These are phyloP conservation scores for Austroboletus olivaceoglutinosus DNA, from an alignment of 1,284 basidiomycete species.

Conservation along the genomic window DNA sequence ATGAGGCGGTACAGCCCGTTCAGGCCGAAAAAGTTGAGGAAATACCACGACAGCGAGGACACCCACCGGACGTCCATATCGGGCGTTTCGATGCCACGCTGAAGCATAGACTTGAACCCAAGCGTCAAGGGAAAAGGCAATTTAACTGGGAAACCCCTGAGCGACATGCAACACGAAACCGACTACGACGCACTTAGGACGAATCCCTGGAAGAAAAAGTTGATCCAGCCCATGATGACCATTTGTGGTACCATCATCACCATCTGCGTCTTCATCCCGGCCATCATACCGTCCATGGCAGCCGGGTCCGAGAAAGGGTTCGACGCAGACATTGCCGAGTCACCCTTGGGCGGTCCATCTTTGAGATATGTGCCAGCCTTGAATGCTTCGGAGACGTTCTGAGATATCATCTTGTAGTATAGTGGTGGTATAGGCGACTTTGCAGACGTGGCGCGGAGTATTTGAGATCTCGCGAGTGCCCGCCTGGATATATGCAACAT, in stretches of 20 bases:
- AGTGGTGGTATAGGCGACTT: conserved; percentile 77
- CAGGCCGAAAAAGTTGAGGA: conserved; percentile 97
- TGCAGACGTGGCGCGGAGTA: conserved; percentile 77
- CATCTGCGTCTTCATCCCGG: conserved; percentile 98
- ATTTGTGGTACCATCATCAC: conserved; percentile 98
- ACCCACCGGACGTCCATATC: conserved; percentile 99
- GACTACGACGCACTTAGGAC: conserved; percentile 77
- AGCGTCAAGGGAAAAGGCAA: conserved; percentile 96
- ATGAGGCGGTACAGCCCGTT: conserved; percentile 94
- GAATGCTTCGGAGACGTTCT: conserved; percentile 69
- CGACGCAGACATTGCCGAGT: conserved; percentile 53
- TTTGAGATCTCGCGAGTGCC: conserved; percentile 77
- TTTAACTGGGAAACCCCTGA: conserved; percentile 62
- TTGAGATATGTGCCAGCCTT: conserved; percentile 80
- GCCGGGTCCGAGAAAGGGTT: conserved; percentile 84
- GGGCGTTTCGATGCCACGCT: conserved; percentile 91
- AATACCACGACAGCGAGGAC: conserved; percentile 98
- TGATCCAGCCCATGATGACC: conserved; percentile 99
- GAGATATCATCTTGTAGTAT: conserved; percentile 75
- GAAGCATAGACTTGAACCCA: conserved; percentile 98
- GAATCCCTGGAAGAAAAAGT: conserved; percentile 99
- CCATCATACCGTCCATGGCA: conserved; percentile 98
- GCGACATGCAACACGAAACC: not conserved
- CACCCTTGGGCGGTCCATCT: conserved; percentile 71
- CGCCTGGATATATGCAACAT: conserved; percentile 52